Percentiles rank a stretch among this genome's conserved stretches.
phyloP scores from a whole-genome alignment of 106 monocot species.

The Posidonia australis region DNA sequence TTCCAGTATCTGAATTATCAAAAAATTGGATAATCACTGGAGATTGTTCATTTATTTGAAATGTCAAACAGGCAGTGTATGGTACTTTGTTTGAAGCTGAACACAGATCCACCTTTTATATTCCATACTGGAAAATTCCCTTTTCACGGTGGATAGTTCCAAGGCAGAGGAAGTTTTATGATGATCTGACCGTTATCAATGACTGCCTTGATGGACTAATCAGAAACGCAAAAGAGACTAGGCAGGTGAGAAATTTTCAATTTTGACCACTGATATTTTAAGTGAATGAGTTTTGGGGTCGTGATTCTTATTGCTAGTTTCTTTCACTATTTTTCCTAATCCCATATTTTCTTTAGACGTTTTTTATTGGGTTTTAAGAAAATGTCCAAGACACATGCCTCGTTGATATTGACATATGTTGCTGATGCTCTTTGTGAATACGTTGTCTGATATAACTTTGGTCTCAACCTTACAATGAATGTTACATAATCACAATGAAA shows the following conservation, averaged over 20 bases:
- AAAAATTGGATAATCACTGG: too few species aligned
- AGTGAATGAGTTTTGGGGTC: not conserved
- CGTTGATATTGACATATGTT: too few species aligned
- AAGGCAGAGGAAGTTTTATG: conserved; percentile 82
- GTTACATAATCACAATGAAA: not conserved
- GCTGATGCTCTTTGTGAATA: too few species aligned
- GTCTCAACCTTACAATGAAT: too few species aligned
- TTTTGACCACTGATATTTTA: not conserved
- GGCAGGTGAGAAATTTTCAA: conserved; percentile 42
- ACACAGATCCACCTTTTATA: conserved; percentile 93
- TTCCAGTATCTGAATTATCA: too few species aligned
- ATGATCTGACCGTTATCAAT: conserved; percentile 76
- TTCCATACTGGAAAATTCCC: conserved; percentile 98
- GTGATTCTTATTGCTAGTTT: not conserved
- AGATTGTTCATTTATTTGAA: not conserved
- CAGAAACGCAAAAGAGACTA: conserved; percentile 84
- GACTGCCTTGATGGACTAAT: conserved; percentile 89
- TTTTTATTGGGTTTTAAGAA: too few species aligned
- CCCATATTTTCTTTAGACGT: too few species aligned
- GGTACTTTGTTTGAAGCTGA: conserved; percentile 99
- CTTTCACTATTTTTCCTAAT: too few species aligned
- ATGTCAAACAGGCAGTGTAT: conserved; percentile 65
- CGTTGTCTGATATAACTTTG: too few species aligned
- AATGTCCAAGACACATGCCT: too few species aligned
- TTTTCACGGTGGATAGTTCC: conserved; percentile 89